Conservation (phyloP, 164 flowering plant species). For the Vitis amurensis region DNA sequence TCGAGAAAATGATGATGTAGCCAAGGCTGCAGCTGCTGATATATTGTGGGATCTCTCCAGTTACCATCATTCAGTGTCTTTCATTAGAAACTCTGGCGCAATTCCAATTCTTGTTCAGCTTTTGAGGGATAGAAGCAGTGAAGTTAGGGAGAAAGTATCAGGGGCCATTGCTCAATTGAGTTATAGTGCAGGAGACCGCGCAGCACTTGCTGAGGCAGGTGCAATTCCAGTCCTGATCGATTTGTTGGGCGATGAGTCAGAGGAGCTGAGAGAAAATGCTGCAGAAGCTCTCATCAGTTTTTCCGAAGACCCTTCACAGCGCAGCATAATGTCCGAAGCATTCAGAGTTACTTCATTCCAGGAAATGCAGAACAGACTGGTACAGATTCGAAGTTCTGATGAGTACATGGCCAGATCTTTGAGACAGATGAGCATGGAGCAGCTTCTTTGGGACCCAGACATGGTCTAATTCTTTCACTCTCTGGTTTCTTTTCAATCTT, state of each 20-base stretch:
- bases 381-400: conserved; percentile 27
- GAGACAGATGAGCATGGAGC: conserved; percentile 38
- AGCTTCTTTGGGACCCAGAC: conserved; percentile 30
- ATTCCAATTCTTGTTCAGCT: conserved; percentile 46
- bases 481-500: too few relatives aligned
- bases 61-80: conserved; percentile 40
- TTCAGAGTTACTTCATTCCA: conserved; percentile 34
- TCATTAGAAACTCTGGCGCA: conserved; percentile 42
- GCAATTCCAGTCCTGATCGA: conserved; percentile 41
- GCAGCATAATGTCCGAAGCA: conserved; percentile 30
- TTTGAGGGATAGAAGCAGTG: conserved; percentile 28
- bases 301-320: conserved; percentile 36
- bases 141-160: conserved; percentile 41
- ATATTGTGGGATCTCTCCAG: conserved; percentile 55
- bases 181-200: conserved; percentile 33
- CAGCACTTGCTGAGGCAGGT: conserved; percentile 41
- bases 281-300: conserved; percentile 53
- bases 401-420: conserved; percentile 33
- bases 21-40: conserved; percentile 55
- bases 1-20: conserved; percentile 31
- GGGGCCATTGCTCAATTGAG: conserved; percentile 59
- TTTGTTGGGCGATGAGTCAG: conserved; percentile 41
- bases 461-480: not conserved
- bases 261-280: conserved; percentile 49
- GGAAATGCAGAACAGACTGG: conserved; percentile 34